A percentile compares a stretch with the other conserved stretches of the same genome.
phyloP scores from a whole-genome alignment of 371 early-diverging fungal species.

The Paraphysoderma sedebokerense region DNA sequence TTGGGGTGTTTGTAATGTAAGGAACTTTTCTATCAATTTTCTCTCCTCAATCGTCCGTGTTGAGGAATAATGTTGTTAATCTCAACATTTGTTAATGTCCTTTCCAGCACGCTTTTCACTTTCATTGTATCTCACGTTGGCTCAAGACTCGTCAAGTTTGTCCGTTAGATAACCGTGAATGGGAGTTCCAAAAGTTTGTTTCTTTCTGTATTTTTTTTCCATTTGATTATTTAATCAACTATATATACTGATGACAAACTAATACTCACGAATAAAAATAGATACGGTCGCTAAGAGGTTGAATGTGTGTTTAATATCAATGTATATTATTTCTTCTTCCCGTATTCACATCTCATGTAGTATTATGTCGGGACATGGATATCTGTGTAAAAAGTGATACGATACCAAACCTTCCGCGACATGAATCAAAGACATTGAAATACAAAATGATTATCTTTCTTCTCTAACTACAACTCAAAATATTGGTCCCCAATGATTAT shows the following conservation, averaged over 20 bases:
- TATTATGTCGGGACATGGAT: not conserved
- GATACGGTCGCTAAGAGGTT: not conserved
- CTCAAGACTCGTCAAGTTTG: slow-evolving; percentile 95
- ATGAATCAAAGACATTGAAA: not conserved
- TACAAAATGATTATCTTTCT: not conserved
- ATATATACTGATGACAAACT: too few relatives aligned
- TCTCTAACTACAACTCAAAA: not conserved
- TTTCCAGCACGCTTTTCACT: slow-evolving; percentile 92
- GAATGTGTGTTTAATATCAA: not conserved
- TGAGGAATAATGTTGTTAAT: too few relatives aligned
- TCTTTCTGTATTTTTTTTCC: not conserved
- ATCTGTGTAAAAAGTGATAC: not conserved
- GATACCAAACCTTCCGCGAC: not conserved
- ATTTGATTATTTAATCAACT: not conserved
- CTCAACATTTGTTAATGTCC: too few relatives aligned
- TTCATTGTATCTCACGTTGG: slow-evolving; percentile 99
- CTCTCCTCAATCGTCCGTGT: too few relatives aligned
- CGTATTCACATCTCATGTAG: not conserved
- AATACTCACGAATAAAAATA: too few relatives aligned
- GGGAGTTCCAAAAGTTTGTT: slow-evolving; percentile 85
- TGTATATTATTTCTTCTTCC: not conserved
- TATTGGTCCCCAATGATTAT: too few relatives aligned
- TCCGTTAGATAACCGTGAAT: slow-evolving; percentile 97
- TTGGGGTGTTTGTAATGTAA: slow-evolving; percentile 97
- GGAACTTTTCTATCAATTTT: slow-evolving; percentile 7